A percentile compares a stretch with the other conserved stretches of the same genome.
Evolutionary conservation across 2,329 filamentous ascomycete genomes (phyloP).

Genomic region (Clarireedia monteithiana): DNA sequence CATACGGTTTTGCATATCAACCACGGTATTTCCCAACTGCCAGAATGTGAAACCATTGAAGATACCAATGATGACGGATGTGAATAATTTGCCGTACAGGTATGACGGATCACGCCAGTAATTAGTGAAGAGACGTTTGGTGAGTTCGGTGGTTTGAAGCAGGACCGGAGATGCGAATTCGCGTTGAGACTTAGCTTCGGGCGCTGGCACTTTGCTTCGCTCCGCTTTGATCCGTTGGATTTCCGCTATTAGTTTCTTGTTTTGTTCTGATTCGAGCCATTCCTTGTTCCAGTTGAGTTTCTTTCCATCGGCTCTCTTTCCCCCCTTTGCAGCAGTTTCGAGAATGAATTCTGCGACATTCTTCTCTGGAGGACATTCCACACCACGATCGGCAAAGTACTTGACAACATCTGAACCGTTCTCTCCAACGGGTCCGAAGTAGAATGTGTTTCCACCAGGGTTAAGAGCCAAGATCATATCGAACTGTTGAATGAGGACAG

Average conservation of each 20-base stretch:
- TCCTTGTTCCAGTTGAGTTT: conserved; percentile 67
- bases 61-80: conserved; percentile 61
- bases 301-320: conserved; percentile 40
- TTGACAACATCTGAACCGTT: conserved; percentile 56
- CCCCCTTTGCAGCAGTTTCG: conserved; percentile 53
- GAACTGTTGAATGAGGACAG: conserved; percentile 62
- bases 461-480: conserved; percentile 66
- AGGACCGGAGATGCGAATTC: conserved; percentile 61
- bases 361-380: conserved; percentile 57
- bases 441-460: conserved; percentile 60
- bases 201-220: conserved; percentile 31
- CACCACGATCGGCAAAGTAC: conserved; percentile 60
- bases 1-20: conserved; percentile 70
- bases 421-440: conserved; percentile 65
- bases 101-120: conserved; percentile 74
- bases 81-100: conserved; percentile 69
- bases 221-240: conserved; percentile 42
- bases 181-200: conserved; percentile 32
- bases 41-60: conserved; percentile 79
- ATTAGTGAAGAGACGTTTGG: conserved; percentile 61
- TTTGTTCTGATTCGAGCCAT: conserved; percentile 60
- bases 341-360: conserved; percentile 61
- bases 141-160: conserved; percentile 58
- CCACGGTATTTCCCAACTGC: conserved; percentile 54
- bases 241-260: conserved; percentile 49